Evolutionary conservation across 2,329 filamentous ascomycete genomes (phyloP), one percentile per base, ranked within the genome.

Genomic region (Pyricularia grisea): DNA sequence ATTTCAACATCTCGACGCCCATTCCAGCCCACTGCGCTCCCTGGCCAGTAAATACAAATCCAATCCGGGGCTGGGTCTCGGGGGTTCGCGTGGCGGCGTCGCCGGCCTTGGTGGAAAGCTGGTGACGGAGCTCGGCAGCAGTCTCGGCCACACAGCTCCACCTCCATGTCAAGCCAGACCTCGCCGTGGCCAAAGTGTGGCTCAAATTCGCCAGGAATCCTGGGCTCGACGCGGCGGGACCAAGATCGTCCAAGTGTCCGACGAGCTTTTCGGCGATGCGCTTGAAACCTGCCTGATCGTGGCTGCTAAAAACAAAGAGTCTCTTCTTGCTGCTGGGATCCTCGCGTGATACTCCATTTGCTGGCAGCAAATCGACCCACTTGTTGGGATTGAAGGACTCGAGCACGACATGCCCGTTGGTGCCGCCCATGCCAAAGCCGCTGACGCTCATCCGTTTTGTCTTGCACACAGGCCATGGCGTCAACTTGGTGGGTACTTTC

Each of bases 351-450:
- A 11, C 10, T 3, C 42, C 42, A 50, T 50, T 50, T 50, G 3
- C 20, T 20, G 20, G 20, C 42, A 10, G 31, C 7, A 30, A 30
- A 30, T 30, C 5, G 9, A 11, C 2, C 20, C 63, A 12, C 60
- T 64, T 64, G 28, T 23, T 27, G 11, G 25, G 4, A 64, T 12
- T 55, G 28, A 30, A 30, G 7, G 28, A n/a, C 66, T 67, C 66
- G 20, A 58, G 20, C 14, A 67, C 55, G 36, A 76, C 75, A 63
- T 82, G 80, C 0, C 74, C 78, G 67, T 81, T 81, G 3, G 76
- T 71, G 0, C 80, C 79, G 0, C 80, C 80, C 36, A 77, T 78
- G 3, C 80, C 79, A 69, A 80, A 82, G 0, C 72, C 75, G 71
- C 80, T 81, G 63, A 82, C 73, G 55, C 75, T 76, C 4, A 77